These are phyloP conservation scores for Mallotus repandus DNA, from an alignment of 441 rosid species.

Conservation along the genomic window DNA sequence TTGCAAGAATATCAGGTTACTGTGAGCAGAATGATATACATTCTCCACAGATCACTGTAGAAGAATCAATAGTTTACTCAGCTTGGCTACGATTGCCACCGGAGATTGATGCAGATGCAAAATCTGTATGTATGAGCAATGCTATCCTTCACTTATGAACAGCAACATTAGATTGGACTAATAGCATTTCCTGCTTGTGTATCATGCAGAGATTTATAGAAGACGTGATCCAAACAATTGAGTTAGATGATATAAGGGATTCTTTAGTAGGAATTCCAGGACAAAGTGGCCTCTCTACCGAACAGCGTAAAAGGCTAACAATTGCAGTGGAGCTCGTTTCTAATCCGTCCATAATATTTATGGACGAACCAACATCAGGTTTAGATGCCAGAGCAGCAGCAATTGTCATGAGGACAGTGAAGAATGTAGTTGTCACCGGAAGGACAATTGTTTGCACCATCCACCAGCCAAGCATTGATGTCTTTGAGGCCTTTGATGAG, in stretches of 20 bases:
- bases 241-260: constrained; percentile 49
- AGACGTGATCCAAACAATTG: constrained; percentile 52
- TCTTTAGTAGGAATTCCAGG: constrained; percentile 58
- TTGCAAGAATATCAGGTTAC: constrained; percentile 65
- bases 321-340: constrained; percentile 71
- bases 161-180: not conserved
- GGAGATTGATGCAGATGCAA: constrained; percentile 39
- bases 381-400: constrained; percentile 76
- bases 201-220: constrained; percentile 32
- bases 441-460: constrained; percentile 71
- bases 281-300: constrained; percentile 52
- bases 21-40: constrained; percentile 71
- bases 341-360: constrained; percentile 63
- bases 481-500: constrained; percentile 71
- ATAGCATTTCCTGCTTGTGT: constrained; percentile 23
- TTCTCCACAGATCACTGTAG: constrained; percentile 58
- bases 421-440: constrained; percentile 61
- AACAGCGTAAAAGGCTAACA: constrained; percentile 63
- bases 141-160: not conserved
- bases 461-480: constrained; percentile 68
- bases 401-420: constrained; percentile 67
- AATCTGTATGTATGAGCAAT: constrained; percentile 33
- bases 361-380: constrained; percentile 78
- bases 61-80: constrained; percentile 57
- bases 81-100: constrained; percentile 62